Conservation (phyloP, 352 stramenopile genomes). For the Pythium chondricola region DNA sequence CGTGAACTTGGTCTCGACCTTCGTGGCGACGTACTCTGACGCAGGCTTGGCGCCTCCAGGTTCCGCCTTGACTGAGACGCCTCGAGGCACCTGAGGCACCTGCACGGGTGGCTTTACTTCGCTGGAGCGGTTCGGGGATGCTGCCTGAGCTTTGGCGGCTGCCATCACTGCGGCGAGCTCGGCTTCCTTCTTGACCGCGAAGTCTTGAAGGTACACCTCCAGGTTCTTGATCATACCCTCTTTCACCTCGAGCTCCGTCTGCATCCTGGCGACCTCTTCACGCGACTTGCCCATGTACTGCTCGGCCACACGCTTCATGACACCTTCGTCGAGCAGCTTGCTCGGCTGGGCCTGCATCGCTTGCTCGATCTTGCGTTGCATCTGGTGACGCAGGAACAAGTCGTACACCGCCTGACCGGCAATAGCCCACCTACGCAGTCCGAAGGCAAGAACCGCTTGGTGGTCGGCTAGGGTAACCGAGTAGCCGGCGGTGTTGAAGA, state of each 20-base stretch:
- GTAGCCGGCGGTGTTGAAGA: constrained; percentile 12
- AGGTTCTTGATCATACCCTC: neutral
- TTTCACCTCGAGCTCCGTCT: neutral
- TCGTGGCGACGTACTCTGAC: neutral
- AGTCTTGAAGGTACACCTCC: neutral
- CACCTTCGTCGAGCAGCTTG: neutral
- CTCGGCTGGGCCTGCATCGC: neutral
- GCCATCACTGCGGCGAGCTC: neutral
- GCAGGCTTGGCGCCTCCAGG: no score
- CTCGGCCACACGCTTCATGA: neutral
- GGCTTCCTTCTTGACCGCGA: neutral
- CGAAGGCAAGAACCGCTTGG: neutral
- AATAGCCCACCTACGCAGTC: neutral
- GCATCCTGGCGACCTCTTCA: neutral
- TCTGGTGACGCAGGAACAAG: constrained; percentile 2
- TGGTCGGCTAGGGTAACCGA: neutral
- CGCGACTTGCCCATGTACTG: constrained; percentile 1
- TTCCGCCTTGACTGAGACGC: neutral
- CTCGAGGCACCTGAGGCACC: no score
- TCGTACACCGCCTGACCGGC: constrained; percentile 4
- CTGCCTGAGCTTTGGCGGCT: neutral
- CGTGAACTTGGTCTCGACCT: neutral
- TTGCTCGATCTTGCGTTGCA: neutral
- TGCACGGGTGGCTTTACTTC: neutral
- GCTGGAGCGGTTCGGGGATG: neutral